These are phyloP conservation scores for Eudorina sp. DNA, from an alignment of 139 green algal species.

Conservation along the genomic window DNA sequence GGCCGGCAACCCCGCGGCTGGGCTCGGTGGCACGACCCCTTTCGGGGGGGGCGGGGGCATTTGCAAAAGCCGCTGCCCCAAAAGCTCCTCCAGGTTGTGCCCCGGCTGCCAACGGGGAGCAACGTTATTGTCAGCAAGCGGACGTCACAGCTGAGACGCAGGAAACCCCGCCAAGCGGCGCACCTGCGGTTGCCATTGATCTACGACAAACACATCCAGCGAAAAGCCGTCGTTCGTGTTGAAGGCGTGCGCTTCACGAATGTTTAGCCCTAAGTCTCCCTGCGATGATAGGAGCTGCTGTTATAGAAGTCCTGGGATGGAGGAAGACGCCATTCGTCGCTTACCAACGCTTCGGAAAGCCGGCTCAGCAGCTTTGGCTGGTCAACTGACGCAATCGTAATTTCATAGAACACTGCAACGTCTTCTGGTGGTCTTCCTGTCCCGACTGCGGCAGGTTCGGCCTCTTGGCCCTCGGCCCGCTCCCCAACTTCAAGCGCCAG, in stretches of 20 bases:
- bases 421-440: not conserved
- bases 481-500: slow-evolving; percentile 82
- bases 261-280: slow-evolving; percentile 96
- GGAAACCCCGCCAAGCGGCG: slow-evolving; percentile 52
- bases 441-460: slow-evolving; percentile 14
- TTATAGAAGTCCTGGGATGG: not conserved
- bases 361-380: slow-evolving; percentile 93
- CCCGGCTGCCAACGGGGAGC: slow-evolving; percentile 12
- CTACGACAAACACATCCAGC: slow-evolving; percentile 98
- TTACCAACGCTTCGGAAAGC: slow-evolving; percentile 88
- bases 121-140: not conserved
- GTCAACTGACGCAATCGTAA: slow-evolving; percentile 93
- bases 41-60: slow-evolving; percentile 76
- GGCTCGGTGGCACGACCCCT: slow-evolving; percentile 17
- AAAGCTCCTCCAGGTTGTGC: slow-evolving; percentile 78
- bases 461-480: slow-evolving; percentile 27
- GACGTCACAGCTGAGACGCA: not conserved
- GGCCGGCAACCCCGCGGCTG: not conserved
- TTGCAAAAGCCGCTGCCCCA: slow-evolving; percentile 82
- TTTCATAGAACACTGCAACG: slow-evolving; percentile 87
- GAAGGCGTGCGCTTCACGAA: slow-evolving; percentile 98
- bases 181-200: slow-evolving; percentile 61
- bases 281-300: slow-evolving; percentile 47
- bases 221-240: slow-evolving; percentile 95
- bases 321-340: slow-evolving; percentile 13